These are phyloP conservation scores for Fusarium guadeloupense DNA, from an alignment of 2,329 filamentous ascomycete genomes.

Conservation along the genomic window DNA sequence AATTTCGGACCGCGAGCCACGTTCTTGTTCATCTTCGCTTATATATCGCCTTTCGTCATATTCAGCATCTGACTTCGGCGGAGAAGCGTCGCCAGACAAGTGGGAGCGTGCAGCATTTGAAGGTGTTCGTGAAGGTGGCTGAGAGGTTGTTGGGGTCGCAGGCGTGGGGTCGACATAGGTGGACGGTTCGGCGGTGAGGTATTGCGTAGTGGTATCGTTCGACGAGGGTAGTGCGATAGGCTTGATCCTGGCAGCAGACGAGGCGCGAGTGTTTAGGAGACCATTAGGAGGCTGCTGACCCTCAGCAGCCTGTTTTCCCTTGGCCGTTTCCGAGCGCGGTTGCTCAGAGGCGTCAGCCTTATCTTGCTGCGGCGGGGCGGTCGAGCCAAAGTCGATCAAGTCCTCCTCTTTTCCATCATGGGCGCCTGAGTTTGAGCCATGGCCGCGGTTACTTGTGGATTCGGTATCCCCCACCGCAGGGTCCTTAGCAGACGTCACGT, in stretches of 20 bases:
- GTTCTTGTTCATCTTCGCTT: constrained; percentile 72
- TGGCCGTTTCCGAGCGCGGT: constrained; percentile 24
- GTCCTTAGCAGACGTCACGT: constrained; percentile 39
- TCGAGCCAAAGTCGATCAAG: constrained; percentile 36
- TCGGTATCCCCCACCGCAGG: constrained; percentile 25
- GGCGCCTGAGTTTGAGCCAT: constrained; percentile 1
- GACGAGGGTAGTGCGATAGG: constrained; percentile 53
- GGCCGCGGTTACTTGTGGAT: neutral
- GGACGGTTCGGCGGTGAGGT: constrained; percentile 58
- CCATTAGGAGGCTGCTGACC: constrained; percentile 20
- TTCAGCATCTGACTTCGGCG: constrained; percentile 61
- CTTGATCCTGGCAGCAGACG: constrained; percentile 60
- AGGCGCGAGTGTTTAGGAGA: constrained; percentile 50
- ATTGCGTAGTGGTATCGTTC: constrained; percentile 51
- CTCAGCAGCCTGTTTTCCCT: constrained; percentile 41
- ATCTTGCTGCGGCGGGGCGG: constrained; percentile 8
- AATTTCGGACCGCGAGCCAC: constrained; percentile 83
- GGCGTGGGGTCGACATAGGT: constrained; percentile 68
- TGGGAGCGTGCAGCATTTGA: constrained; percentile 63
- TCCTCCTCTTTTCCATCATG: constrained; percentile 15
- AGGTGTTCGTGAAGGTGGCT: constrained; percentile 67
- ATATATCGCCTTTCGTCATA: constrained; percentile 66
- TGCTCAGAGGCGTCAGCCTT: constrained; percentile 7
- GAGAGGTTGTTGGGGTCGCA: constrained; percentile 63
- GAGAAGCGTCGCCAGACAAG: constrained; percentile 57